These are phyloP conservation scores for Orychophragmus violaceus DNA, from an alignment of 345 rosid species.

Conservation along the genomic window DNA sequence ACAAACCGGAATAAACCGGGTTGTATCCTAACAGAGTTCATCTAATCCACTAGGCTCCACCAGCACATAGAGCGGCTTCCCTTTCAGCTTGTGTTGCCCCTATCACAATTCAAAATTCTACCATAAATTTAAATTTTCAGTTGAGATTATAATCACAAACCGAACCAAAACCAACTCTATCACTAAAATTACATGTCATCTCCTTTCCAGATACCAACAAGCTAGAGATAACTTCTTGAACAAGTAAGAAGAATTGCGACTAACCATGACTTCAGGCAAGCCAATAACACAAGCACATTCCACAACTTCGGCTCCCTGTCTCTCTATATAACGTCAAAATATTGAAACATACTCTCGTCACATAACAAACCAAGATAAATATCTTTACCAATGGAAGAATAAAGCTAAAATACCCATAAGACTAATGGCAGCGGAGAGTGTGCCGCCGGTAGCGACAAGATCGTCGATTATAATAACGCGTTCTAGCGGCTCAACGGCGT, in stretches of 20 bases:
- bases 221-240: not conserved
- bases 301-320: slow-evolving; percentile 57
- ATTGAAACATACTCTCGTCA: too few relatives aligned
- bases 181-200: not conserved
- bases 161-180: not conserved
- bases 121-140: not conserved
- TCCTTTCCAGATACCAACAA: not conserved
- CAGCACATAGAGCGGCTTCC: slow-evolving; percentile 63
- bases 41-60: slow-evolving; percentile 66
- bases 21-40: slow-evolving; percentile 28
- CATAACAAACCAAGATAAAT: not conserved
- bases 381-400: not conserved
- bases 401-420: slow-evolving; percentile 46
- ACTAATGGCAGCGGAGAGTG: slow-evolving; percentile 72
- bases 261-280: slow-evolving; percentile 64
- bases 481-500: slow-evolving; percentile 62
- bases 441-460: slow-evolving; percentile 88
- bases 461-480: slow-evolving; percentile 71
- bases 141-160: not conserved
- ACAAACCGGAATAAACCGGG: slow-evolving; percentile 14
- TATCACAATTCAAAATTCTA: slow-evolving; percentile 9
- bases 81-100: slow-evolving; percentile 67
- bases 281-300: slow-evolving; percentile 82
- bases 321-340: slow-evolving; percentile 37
- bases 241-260: not conserved